Evolutionary conservation across 371 early-diverging fungal species (phyloP), one percentile per base, ranked within the genome.

Genomic region (Apophysomyces sp.): DNA sequence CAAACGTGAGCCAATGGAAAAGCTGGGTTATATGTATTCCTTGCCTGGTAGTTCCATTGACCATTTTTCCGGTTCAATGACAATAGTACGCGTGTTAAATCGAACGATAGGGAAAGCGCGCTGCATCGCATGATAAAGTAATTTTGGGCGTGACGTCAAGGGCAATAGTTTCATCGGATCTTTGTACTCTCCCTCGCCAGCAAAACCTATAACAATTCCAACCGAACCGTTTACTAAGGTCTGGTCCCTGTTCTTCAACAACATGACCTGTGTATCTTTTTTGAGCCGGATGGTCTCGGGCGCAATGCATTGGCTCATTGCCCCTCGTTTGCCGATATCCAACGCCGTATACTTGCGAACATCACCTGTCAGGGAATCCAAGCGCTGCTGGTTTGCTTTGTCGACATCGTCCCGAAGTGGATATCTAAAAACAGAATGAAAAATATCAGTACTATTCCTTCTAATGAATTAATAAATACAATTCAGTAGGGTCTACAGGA

Each of bases 151-250:
- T 31, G 34, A 40, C 29, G 24, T 21, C 9, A 58, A 26, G 39
- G 16, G 3, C 16, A 36, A 13, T 32, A 52, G 9, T 15, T 28
- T 44, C 27, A 39, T 24, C 5, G 18, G 40, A 54, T 57, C 40
- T 18, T 37, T 51, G 29, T 66, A 81, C 0, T 58, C 28, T 2
- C 68, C 80, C 41, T 73, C 49, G 4, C 75, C 74, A 1, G 69
- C 61, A 63, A 90, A 92, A 1, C 83, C 76, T 0, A 68, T 72
- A 0, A 97, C 85, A 0, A 88, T 78, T 5, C 97, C 97, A 36
- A 91, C 76, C 8, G 89, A 83, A 26, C 97, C 97, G 66, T 97
- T 97, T 24, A 95, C 94, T 5, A 97, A 73, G 0, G 78, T 83
- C 4, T 62, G 29, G 0, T 71, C 73, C 62, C 89, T 62, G 65